phyloP scores from a whole-genome alignment of 176 grass and related monocot species.

The Oryza glaberrima region DNA sequence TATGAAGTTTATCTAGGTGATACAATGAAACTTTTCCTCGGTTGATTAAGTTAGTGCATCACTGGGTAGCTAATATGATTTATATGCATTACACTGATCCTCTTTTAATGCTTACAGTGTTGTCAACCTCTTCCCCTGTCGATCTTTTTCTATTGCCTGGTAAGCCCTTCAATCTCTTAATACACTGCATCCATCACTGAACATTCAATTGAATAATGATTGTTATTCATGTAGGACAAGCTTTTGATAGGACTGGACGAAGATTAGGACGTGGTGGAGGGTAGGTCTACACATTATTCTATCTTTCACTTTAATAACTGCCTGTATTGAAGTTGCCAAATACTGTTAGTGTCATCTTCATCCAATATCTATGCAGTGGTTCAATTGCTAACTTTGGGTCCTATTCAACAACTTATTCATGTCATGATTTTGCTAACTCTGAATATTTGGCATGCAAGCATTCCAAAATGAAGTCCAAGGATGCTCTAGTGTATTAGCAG shows the following conservation, averaged over 20 bases:
- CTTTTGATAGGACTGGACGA: slow-evolving; percentile 87
- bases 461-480: not conserved
- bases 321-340: slow-evolving; percentile 30
- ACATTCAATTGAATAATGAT: not conserved
- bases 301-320: not conserved
- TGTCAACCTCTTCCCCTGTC: slow-evolving; percentile 68
- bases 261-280: slow-evolving; percentile 94
- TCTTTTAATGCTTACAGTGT: slow-evolving; percentile 60
- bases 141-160: slow-evolving; percentile 86
- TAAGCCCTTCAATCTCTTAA: slow-evolving; percentile 27
- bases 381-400: slow-evolving; percentile 19
- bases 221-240: slow-evolving; percentile 67
- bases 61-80: slow-evolving; percentile 1
- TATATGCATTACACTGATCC: slow-evolving; percentile 28
- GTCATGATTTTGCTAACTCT: not conserved
- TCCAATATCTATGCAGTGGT: not conserved
- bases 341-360: slow-evolving; percentile 3
- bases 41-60: not conserved
- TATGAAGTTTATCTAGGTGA: slow-evolving; percentile 42
- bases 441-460: not conserved
- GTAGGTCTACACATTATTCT: slow-evolving; percentile 48
- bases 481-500: slow-evolving; percentile 4
- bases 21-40: not conserved
- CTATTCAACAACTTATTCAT: not conserved
- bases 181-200: not conserved